Conservation (phyloP, 495 filamentous ascomycete genomes). For the Rhypophila decipiens region DNA sequence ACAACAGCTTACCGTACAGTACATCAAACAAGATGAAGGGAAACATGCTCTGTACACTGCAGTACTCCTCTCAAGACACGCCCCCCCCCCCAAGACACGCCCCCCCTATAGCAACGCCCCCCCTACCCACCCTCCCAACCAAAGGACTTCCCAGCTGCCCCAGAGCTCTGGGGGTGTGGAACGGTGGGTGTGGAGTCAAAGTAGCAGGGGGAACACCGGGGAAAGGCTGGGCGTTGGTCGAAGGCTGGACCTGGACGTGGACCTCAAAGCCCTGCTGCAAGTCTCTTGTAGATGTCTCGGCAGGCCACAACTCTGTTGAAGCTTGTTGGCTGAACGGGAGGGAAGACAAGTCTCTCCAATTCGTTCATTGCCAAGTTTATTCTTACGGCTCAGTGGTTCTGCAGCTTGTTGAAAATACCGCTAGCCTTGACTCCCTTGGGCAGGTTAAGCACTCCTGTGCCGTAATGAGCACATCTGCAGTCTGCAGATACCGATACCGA, state of each 20-base stretch:
- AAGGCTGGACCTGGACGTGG: slow-evolving; percentile 3
- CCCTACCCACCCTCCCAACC: background rate
- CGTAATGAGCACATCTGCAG: no score
- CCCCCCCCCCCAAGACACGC: background rate
- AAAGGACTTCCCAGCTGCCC: background rate
- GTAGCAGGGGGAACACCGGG: background rate
- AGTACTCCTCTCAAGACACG: background rate
- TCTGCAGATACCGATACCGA: no score
- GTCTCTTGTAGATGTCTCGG: slow-evolving; percentile 6
- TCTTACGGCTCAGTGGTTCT: no score
- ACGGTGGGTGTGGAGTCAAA: background rate
- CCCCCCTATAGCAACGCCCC: background rate
- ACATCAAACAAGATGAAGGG: no score
- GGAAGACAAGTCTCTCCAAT: no score
- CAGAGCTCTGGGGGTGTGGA: no score
- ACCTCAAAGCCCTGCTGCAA: slow-evolving; percentile 5
- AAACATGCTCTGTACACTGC: background rate
- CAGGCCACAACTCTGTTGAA: background rate
- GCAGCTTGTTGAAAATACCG: no score
- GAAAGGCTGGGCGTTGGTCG: background rate
- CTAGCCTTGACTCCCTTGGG: no score
- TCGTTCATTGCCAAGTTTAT: no score
- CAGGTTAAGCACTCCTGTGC: no score
- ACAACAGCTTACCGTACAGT: background rate
- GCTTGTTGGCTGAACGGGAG: no score